Conservation (phyloP, 2,329 filamentous ascomycete genomes). For the Phyllosticta citribraziliensis region DNA sequence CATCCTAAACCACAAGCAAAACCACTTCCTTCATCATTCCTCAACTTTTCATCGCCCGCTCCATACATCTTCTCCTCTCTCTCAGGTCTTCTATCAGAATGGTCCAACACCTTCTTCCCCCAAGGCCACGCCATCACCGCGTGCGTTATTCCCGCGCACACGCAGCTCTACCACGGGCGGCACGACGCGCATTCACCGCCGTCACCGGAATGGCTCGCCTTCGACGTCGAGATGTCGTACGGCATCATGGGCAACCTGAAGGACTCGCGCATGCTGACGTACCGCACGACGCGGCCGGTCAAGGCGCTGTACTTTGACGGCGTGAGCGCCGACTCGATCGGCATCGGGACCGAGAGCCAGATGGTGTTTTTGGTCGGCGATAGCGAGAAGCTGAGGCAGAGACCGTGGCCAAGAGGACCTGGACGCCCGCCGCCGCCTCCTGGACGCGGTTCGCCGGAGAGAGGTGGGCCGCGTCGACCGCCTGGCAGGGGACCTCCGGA, state of each 20-base stretch:
- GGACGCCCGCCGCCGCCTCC: background rate
- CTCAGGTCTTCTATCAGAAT: conserved; percentile 39
- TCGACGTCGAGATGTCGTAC: conserved; percentile 46
- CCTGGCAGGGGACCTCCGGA: background rate
- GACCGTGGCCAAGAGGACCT: background rate
- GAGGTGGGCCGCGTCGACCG: background rate
- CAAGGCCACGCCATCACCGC: conserved; percentile 41
- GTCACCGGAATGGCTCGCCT: conserved; percentile 44
- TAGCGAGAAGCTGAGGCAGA: conserved; percentile 28
- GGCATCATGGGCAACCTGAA: conserved; percentile 40
- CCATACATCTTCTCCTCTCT: conserved; percentile 42
- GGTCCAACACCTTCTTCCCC: conserved; percentile 43
- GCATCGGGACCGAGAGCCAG: conserved; percentile 38
- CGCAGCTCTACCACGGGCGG: conserved; percentile 42
- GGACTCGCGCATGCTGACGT: conserved; percentile 39
- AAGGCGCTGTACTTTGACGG: conserved; percentile 43
- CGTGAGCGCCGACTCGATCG: conserved; percentile 40
- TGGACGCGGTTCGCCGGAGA: conserved; percentile 2
- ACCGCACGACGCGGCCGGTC: conserved; percentile 35
- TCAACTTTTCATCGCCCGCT: conserved; percentile 40
- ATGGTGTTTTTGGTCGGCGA: conserved; percentile 41
- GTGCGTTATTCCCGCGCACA: conserved; percentile 37
- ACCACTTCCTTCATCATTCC: conserved; percentile 6
- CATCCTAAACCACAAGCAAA: background rate
- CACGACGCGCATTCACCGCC: conserved; percentile 32